Evolutionary conservation across 805 yeast species (phyloP).

Genomic region (Candida germanica): DNA sequence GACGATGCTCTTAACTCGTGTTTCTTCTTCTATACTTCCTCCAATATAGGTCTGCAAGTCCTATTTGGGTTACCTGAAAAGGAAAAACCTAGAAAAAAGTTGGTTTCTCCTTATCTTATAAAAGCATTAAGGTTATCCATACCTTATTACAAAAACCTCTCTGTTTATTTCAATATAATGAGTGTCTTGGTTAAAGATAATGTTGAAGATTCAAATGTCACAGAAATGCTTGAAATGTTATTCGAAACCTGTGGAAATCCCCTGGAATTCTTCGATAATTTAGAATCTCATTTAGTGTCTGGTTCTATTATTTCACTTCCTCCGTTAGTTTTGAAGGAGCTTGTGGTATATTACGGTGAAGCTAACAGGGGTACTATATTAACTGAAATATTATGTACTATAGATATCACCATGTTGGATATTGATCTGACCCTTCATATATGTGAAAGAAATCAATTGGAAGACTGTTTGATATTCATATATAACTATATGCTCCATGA

Average conservation of each 20-base stretch:
- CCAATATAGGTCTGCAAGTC: conserved; percentile 46
- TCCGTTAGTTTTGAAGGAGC: conserved; percentile 58
- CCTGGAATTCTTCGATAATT: conserved; percentile 45
- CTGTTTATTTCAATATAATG: conserved; percentile 9
- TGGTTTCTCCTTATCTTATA: conserved; percentile 53
- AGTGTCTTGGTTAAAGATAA: not conserved
- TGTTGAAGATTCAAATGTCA: not conserved
- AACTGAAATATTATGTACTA: conserved; percentile 64
- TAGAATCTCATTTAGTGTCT: conserved; percentile 51
- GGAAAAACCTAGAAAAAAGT: conserved; percentile 37
- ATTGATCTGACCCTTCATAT: conserved; percentile 69
- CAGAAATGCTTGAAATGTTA: conserved; percentile 21
- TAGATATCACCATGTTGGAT: conserved; percentile 69
- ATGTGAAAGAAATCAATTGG: conserved; percentile 53
- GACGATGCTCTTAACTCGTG: conserved; percentile 57
- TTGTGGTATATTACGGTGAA: conserved; percentile 51
- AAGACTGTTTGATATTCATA: conserved; percentile 64
- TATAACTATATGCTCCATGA: conserved; percentile 72
- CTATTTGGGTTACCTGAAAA: conserved; percentile 57
- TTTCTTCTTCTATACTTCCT: conserved; percentile 44
- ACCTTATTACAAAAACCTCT: conserved; percentile 31
- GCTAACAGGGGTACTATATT: conserved; percentile 45
- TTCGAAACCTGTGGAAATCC: conserved; percentile 19
- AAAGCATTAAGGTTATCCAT: conserved; percentile 56
- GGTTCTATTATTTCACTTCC: conserved; percentile 51